Conservation (phyloP, 2,329 filamentous ascomycete species). For the Fusarium avenaceum region DNA sequence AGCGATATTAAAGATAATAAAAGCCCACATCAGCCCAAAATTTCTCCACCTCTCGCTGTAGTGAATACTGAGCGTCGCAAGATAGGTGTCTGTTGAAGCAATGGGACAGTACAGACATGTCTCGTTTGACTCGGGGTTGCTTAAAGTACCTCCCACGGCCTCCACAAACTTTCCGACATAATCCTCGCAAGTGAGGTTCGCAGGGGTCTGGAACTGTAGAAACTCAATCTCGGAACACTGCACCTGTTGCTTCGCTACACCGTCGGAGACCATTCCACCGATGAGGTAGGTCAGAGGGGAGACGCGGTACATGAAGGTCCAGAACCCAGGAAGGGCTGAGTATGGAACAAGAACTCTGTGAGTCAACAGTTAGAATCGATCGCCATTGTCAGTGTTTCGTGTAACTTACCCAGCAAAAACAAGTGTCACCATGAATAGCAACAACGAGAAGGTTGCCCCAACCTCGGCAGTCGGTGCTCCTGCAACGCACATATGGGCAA, state of each 20-base stretch:
- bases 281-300: constrained; percentile 74
- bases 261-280: constrained; percentile 68
- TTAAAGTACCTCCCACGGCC: constrained; percentile 60
- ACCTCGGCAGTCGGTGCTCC: constrained; percentile 65
- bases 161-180: constrained; percentile 63
- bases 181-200: constrained; percentile 62
- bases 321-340: constrained; percentile 72
- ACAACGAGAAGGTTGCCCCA: constrained; percentile 56
- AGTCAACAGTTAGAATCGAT: constrained; percentile 68
- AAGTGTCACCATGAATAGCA: constrained; percentile 47
- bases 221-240: constrained; percentile 67
- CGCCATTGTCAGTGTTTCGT: constrained; percentile 66
- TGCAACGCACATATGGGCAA: constrained; percentile 73
- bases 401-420: constrained; percentile 41
- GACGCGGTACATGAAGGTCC: constrained; percentile 78
- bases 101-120: constrained; percentile 61
- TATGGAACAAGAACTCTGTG: constrained; percentile 70
- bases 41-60: constrained; percentile 68
- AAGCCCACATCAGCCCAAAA: constrained; percentile 67
- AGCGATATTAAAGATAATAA: constrained; percentile 64
- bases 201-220: constrained; percentile 72
- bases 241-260: constrained; percentile 48
- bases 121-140: constrained; percentile 51
- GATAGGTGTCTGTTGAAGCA: constrained; percentile 49
- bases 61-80: constrained; percentile 57